A percentile compares a stretch with the other conserved stretches of the same genome.
Evolutionary conservation across 139 green algal genomes (phyloP).

Genomic region (Chlorella sorokiniana): DNA sequence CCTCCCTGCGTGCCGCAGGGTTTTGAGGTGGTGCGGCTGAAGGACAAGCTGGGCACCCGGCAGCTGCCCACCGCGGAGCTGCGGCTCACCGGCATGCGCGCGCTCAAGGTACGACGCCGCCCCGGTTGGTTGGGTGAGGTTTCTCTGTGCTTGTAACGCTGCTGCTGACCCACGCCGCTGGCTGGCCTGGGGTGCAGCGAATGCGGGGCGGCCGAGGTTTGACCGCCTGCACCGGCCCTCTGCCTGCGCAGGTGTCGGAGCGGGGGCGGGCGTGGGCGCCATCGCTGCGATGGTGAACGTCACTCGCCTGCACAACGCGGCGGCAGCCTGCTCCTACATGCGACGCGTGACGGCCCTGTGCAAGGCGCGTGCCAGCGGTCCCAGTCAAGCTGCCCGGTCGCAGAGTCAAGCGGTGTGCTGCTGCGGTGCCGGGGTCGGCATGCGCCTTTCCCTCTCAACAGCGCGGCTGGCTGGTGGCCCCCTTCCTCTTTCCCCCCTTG

Average conservation of each 20-base stretch:
- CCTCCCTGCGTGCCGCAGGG: neutral
- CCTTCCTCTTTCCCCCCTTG: neutral
- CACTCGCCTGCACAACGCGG: conserved; percentile 32
- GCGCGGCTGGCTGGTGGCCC: neutral
- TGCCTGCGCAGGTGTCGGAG: conserved; percentile 19
- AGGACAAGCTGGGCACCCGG: conserved; percentile 39
- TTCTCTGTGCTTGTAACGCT: too few species aligned
- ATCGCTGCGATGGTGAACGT: conserved; percentile 36
- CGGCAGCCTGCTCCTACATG: conserved; percentile 25
- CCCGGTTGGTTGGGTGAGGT: too few species aligned
- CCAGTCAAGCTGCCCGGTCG: too few species aligned
- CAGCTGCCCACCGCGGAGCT: conserved; percentile 41
- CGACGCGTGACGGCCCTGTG: conserved; percentile 26
- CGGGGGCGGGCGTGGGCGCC: conserved; percentile 15
- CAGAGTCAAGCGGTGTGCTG: too few species aligned
- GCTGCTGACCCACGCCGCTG: too few species aligned
- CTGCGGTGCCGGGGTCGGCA: too few species aligned
- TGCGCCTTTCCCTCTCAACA: too few species aligned
- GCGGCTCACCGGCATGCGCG: conserved; percentile 11
- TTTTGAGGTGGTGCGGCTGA: conserved; percentile 37
- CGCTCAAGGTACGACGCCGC: neutral
- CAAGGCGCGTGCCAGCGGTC: neutral
- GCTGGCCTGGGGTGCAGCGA: too few species aligned
- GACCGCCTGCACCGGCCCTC: neutral
- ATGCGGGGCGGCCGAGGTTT: neutral